These are phyloP conservation scores for Tilletiaria anomala DNA, from an alignment of 1,284 basidiomycete species.

Conservation along the genomic window DNA sequence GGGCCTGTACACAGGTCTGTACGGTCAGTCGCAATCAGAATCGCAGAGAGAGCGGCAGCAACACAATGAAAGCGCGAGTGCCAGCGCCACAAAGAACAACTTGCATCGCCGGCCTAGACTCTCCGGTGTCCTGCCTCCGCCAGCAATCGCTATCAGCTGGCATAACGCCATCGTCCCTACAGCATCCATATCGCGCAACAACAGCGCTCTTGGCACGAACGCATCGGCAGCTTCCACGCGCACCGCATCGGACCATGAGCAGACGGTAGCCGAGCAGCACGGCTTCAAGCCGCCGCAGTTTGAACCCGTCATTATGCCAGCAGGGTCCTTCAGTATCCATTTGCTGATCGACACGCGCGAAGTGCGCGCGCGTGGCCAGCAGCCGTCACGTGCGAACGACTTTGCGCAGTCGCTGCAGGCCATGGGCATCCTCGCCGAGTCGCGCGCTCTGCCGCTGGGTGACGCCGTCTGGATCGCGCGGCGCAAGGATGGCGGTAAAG, in stretches of 20 bases:
- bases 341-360: slow-evolving; percentile 49
- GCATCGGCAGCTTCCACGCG: no score
- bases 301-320: slow-evolving; percentile 41
- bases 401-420: slow-evolving; percentile 16
- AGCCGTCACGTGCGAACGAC: background rate
- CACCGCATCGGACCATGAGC: background rate
- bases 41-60: background rate
- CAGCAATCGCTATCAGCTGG: background rate
- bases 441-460: slow-evolving; percentile 45
- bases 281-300: slow-evolving; percentile 22
- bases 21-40: background rate
- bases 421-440: slow-evolving; percentile 43
- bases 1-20: background rate
- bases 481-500: slow-evolving; percentile 30
- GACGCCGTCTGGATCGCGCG: slow-evolving; percentile 50
- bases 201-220: no score
- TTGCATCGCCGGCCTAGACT: background rate
- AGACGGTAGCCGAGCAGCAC: background rate
- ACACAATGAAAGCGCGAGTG: background rate
- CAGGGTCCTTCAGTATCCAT: slow-evolving; percentile 45
- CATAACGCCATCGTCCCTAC: background rate
- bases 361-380: slow-evolving; percentile 4
- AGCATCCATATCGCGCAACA: background rate
- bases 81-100: background rate
- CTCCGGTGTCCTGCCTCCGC: background rate